Evolutionary conservation across 306 rosid genomes (phyloP).

Genomic region (Cercis canadensis): DNA sequence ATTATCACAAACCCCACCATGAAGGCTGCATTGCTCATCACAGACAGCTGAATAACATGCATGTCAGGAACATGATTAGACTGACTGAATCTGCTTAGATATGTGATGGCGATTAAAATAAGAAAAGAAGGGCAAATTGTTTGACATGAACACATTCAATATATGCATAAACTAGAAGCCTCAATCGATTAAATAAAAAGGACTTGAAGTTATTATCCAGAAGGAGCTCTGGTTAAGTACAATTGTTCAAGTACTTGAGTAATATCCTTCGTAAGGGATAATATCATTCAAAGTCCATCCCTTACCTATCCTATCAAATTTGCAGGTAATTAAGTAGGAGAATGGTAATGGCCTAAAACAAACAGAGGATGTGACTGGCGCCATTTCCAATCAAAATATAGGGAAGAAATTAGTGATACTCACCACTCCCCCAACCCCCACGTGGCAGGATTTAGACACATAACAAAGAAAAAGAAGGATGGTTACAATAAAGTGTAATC

Average conservation of each 20-base stretch:
- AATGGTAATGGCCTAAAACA: neutral
- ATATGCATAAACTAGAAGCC: slow-evolving; percentile 19
- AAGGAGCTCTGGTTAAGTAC: neutral
- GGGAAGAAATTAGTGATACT: slow-evolving; percentile 5
- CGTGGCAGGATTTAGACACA: neutral
- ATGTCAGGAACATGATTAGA: slow-evolving; percentile 16
- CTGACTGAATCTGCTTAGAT: neutral
- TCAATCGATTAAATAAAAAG: neutral
- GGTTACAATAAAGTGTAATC: neutral
- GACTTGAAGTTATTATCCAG: slow-evolving; percentile 2
- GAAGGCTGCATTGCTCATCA: slow-evolving; percentile 98
- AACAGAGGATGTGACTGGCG: too few species aligned
- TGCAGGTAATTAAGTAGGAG: neutral
- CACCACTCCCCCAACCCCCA: neutral
- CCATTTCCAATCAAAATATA: slow-evolving; percentile 13
- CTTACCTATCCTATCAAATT: too few species aligned
- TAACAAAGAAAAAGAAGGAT: neutral
- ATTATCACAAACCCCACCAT: slow-evolving; percentile 97
- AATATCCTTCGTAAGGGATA: too few species aligned
- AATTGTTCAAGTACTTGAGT: neutral
- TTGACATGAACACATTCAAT: too few species aligned
- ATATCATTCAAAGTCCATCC: slow-evolving; percentile 25
- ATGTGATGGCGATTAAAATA: neutral
- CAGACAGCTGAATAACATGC: slow-evolving; percentile 76
- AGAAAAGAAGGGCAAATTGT: neutral